Conservation (phyloP, 768 basidiomycete genomes). For the Cyclocybe cylindracea region DNA sequence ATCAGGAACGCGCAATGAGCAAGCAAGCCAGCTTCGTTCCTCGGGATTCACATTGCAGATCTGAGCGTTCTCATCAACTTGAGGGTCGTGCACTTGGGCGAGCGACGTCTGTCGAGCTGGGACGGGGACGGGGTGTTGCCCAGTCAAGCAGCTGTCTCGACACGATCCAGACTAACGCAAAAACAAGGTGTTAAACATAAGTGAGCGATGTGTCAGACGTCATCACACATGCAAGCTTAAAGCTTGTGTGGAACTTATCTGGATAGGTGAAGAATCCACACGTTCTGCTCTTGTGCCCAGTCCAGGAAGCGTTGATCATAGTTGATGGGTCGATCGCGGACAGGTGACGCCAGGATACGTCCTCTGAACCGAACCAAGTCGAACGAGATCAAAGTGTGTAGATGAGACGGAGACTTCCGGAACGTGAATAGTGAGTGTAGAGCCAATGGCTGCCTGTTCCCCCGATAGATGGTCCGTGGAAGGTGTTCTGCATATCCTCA, state of each 20-base stretch:
- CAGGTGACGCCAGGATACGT: slow-evolving; percentile 62
- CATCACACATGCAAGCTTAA: too few relatives aligned
- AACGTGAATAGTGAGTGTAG: slow-evolving; percentile 81
- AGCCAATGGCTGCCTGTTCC: slow-evolving; percentile 76
- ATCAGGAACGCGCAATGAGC: slow-evolving; percentile 66
- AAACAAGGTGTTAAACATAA: background rate
- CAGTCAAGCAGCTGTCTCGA: slow-evolving; percentile 74
- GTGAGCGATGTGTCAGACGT: too few relatives aligned
- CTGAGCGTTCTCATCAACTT: slow-evolving; percentile 49
- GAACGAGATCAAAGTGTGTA: background rate
- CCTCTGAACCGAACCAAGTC: slow-evolving; percentile 26
- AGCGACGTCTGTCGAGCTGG: slow-evolving; percentile 52
- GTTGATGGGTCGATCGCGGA: slow-evolving; percentile 53
- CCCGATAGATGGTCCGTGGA: slow-evolving; percentile 73
- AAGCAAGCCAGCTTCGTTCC: slow-evolving; percentile 64
- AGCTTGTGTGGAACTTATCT: background rate
- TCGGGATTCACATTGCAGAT: slow-evolving; percentile 81
- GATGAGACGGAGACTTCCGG: slow-evolving; percentile 35
- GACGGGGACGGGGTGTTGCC: slow-evolving; percentile 69
- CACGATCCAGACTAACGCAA: slow-evolving; percentile 65
- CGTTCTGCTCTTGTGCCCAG: slow-evolving; percentile 76
- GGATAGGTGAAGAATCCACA: slow-evolving; percentile 34
- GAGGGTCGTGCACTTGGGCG: slow-evolving; percentile 68
- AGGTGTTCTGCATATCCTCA: slow-evolving; percentile 72
- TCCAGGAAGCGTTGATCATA: slow-evolving; percentile 86